These are phyloP conservation scores for Apiotrichum mycotoxinovorans DNA, from an alignment of 1,284 basidiomycete species.

Conservation along the genomic window DNA sequence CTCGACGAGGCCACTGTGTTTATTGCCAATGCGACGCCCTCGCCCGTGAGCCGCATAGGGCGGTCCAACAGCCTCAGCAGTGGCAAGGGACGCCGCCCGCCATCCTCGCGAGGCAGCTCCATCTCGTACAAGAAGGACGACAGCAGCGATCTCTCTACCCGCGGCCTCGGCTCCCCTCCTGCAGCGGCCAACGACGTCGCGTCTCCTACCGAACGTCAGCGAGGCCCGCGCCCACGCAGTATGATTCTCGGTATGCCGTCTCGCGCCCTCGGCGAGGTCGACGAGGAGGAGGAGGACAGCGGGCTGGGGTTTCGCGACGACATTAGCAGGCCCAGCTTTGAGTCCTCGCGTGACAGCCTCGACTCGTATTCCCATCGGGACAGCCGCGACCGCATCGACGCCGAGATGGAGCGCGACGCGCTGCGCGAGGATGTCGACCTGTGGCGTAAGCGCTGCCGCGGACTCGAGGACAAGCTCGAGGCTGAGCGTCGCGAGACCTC, in stretches of 20 bases:
- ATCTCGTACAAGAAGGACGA: slow-evolving; percentile 45
- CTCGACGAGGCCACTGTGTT: slow-evolving; percentile 8
- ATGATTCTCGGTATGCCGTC: slow-evolving; percentile 24
- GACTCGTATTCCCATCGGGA: slow-evolving; percentile 12
- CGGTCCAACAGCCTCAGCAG: slow-evolving; percentile 6
- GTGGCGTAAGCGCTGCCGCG: slow-evolving; percentile 38
- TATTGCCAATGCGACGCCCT: slow-evolving; percentile 2
- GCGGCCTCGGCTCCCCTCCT: slow-evolving; percentile 19
- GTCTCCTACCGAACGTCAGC: slow-evolving; percentile 16
- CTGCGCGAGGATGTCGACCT: slow-evolving; percentile 42
- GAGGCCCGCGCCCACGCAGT: slow-evolving; percentile 40
- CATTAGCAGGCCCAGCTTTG: slow-evolving; percentile 14
- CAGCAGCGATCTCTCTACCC: slow-evolving; percentile 16
- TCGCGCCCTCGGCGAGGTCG: slow-evolving; percentile 39
- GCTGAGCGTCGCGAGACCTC: slow-evolving; percentile 33
- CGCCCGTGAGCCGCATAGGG: slow-evolving; percentile 11
- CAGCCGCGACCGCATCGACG: slow-evolving; percentile 30
- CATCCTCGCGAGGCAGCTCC: slow-evolving; percentile 27
- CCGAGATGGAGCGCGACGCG: slow-evolving; percentile 44
- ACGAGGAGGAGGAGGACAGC: slow-evolving; percentile 35
- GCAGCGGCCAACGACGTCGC: background rate
- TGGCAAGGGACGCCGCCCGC: background rate
- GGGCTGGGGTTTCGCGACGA: slow-evolving; percentile 7
- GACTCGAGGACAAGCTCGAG: slow-evolving; percentile 37
- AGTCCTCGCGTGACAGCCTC: slow-evolving; percentile 22